These are phyloP conservation scores for Myxozyma kluyveri DNA, from an alignment of 805 yeast species.

Conservation along the genomic window DNA sequence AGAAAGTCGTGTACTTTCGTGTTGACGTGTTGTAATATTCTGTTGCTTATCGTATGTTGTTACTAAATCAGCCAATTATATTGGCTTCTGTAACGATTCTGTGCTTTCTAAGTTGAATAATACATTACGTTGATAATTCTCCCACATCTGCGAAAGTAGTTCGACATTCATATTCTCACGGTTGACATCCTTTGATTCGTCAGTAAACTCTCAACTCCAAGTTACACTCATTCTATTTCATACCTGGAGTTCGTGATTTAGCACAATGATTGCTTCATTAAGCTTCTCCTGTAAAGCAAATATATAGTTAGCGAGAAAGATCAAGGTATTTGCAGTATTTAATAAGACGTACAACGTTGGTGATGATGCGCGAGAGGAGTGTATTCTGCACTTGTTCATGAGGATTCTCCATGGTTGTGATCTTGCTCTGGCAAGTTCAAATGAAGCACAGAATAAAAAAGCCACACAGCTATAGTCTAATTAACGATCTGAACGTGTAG, in stretches of 20 bases:
- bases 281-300: constrained; percentile 52
- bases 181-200: constrained; percentile 48
- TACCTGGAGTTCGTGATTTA: constrained; percentile 59
- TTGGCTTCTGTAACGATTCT: constrained; percentile 45
- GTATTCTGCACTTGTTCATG: constrained; percentile 80
- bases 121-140: constrained; percentile 66
- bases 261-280: constrained; percentile 64
- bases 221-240: constrained; percentile 21
- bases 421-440: no score
- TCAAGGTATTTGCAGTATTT: not conserved
- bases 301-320: not conserved
- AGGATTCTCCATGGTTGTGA: constrained; percentile 91
- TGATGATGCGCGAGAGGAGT: constrained; percentile 68
- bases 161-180: constrained; percentile 67
- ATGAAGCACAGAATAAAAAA: no score
- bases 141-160: constrained; percentile 74
- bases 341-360: constrained; percentile 58
- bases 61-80: no score
- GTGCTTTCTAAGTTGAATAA: constrained; percentile 67
- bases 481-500: no score
- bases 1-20: not conserved
- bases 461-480: no score
- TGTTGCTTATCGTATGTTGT: no score
- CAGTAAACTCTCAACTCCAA: not conserved
- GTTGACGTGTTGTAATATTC: no score